Evolutionary conservation across 2,329 filamentous ascomycete species (phyloP), one percentile per base, ranked within the genome.

Genomic region (Xylaria sp.): DNA sequence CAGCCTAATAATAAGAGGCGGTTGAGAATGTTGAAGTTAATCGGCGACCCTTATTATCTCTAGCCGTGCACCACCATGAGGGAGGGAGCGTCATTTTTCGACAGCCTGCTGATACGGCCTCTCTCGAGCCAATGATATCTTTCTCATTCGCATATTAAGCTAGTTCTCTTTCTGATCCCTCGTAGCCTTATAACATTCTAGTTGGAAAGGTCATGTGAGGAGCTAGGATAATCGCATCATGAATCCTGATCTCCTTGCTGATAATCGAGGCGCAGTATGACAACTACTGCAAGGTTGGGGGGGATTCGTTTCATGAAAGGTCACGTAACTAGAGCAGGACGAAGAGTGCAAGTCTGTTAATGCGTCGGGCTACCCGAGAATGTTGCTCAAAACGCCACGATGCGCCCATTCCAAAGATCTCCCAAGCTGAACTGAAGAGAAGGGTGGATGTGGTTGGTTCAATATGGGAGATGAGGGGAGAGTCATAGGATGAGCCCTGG

Each of bases 311-410:
- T 21, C 4, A 8, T 21, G 12, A 4, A n/a, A 24, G 27, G 12
- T 11, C 39, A 7, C n/a, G 19, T 24, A 32, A 24, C 36, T 9
- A 19, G 19, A 45, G 17, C 19, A 39, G 11, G 5, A 39, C n/a
- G 39, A 39, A 6, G n/a, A 9, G n/a, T 9, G 27, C 34, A 12
- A 14, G 27, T 53, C 54, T 14, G 32, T 34, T 4, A 7, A 51
- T 36, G 19, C 30, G 19, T 17, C 58, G 61, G 56, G 36, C 6
- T 45, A 54, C 30, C 64, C 51, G 64, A 50, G 12, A 36, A 48
- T n/a, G 45, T 48, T 51, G 57, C 56, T 36, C 39, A 47, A 51
- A 47, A 39, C 59, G 54, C 64, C 59, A 67, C 54, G 36, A 63
- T 61, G 39, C 1, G 30, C 48, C 39, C 36, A 58, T 59, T 12